Evolutionary conservation across 2,329 filamentous ascomycete species (phyloP), one percentile per base, ranked within the genome.

Genomic region (Stagonosporopsis chrysanthemi): DNA sequence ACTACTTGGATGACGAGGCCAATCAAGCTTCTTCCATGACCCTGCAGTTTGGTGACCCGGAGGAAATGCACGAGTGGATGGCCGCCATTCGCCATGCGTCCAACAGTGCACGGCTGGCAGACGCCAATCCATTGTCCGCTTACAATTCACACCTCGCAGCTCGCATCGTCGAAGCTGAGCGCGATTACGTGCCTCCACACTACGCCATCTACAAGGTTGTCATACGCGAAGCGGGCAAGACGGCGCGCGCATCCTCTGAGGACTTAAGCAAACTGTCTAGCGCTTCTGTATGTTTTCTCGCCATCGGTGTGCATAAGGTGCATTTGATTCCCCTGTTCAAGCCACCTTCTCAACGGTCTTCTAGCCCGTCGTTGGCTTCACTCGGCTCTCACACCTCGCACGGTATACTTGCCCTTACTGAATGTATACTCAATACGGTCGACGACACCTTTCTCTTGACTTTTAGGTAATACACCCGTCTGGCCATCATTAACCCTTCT

Each of bases 161-260:
- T 19, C 79, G 85, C 36, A 81, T 85, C 50, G 78, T 90, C 22
- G 88, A 90, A 68, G 81, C 84, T 55, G 86, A 89, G 61, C 81
- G 84, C 53, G 88, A 91, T 71, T 91, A 90, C 70, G 86, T 90
- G 62, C 85, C 87, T 29, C 78, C 83, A 28, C 84, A 86, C 60
- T 90, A 90, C 72, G 84, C 84, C 60, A 84, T 90, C 65, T 90
- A 88, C 77, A 86, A 87, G 59, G 87, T 89, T 8, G 86, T 90
- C 24, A 84, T 88, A 67, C 83, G 88, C 60, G 81, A 84, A n/a
- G 76, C 81, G 12, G 79, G 80, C 62, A 88, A 88, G 74, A 79
- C 81, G 17, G 77, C 78, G 31, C 79, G 84, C 51, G 82, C 86
- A 3, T 88, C 88, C 7, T 83, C 84, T 15, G 88, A 90, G 57